phyloP scores from a whole-genome alignment of 1,284 basidiomycete genomes.

The Pyrrhoderma lamaoense region DNA sequence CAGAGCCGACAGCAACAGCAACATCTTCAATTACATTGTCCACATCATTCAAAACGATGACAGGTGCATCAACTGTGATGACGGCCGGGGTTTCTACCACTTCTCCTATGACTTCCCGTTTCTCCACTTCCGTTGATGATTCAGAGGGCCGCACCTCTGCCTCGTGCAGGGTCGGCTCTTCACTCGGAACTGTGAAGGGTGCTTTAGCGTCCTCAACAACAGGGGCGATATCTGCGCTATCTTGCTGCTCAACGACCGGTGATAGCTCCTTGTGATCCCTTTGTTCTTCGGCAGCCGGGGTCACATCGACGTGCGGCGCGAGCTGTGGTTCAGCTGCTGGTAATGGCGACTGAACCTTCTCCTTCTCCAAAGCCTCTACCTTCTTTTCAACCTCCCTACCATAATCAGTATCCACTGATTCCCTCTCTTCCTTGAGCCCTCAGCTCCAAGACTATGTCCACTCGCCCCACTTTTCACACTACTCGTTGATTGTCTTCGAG shows the following conservation, averaged over 20 bases:
- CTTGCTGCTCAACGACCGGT: not conserved
- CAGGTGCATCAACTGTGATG: too few relatives aligned
- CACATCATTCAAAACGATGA: too few relatives aligned
- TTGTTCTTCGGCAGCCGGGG: not conserved
- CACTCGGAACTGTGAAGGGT: not conserved
- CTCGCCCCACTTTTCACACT: slow-evolving; percentile 7
- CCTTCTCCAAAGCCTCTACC: not conserved
- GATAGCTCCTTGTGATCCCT: slow-evolving; percentile 1
- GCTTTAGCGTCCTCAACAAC: not conserved
- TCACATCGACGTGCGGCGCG: not conserved
- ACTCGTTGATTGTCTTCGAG: slow-evolving; percentile 3
- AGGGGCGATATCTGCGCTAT: not conserved
- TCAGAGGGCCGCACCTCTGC: slow-evolving; percentile 5
- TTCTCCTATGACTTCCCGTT: not conserved
- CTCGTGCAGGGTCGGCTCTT: not conserved
- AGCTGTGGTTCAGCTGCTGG: not conserved
- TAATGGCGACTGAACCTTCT: not conserved
- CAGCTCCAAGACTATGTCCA: not conserved
- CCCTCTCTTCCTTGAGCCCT: not conserved
- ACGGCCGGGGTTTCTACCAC: not conserved
- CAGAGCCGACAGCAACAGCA: not conserved
- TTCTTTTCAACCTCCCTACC: slow-evolving; percentile 3
- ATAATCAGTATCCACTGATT: slow-evolving; percentile 3
- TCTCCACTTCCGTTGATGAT: not conserved
- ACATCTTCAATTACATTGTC: not conserved